These are phyloP conservation scores for Nemania serpens DNA, from an alignment of 2,329 filamentous ascomycete genomes.

Conservation along the genomic window DNA sequence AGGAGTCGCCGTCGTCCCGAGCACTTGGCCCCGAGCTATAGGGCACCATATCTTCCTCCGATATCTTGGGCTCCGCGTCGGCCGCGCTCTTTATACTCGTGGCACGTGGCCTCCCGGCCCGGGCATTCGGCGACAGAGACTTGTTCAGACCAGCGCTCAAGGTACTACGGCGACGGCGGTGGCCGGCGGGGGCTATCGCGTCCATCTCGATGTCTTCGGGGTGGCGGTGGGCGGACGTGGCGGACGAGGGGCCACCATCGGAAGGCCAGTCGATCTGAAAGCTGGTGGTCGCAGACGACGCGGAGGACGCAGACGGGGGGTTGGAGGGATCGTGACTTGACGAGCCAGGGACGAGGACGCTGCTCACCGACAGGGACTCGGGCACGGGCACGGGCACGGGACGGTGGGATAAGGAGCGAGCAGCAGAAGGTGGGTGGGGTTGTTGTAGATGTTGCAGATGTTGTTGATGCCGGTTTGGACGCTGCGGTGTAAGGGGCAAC, in stretches of 20 bases:
- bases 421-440: constrained; percentile 34
- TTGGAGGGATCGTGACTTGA: constrained; percentile 36
- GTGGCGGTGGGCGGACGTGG: constrained; percentile 34
- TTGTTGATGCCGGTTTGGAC: constrained; percentile 25
- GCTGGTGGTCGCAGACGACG: constrained; percentile 43
- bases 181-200: constrained; percentile 52
- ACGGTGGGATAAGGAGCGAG: constrained; percentile 27
- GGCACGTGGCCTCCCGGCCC: constrained; percentile 35
- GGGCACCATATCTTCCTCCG: constrained; percentile 47
- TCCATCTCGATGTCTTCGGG: constrained; percentile 61
- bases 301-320: constrained; percentile 41
- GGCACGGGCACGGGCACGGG: neutral
- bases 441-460: constrained; percentile 20
- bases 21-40: constrained; percentile 38
- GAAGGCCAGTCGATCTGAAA: constrained; percentile 41
- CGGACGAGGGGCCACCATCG: constrained; percentile 36
- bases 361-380: constrained; percentile 14
- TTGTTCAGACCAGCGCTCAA: constrained; percentile 49
- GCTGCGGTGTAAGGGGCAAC: constrained; percentile 24
- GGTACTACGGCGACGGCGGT: constrained; percentile 61
- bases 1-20: constrained; percentile 40
- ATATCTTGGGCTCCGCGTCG: constrained; percentile 51
- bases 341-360: constrained; percentile 14
- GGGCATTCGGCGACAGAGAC: constrained; percentile 29
- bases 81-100: constrained; percentile 38